A percentile compares a stretch with the other conserved stretches of the same genome.
Evolutionary conservation across 371 early-diverging fungal genomes (phyloP).

Genomic region (Capniomyces stellatus): DNA sequence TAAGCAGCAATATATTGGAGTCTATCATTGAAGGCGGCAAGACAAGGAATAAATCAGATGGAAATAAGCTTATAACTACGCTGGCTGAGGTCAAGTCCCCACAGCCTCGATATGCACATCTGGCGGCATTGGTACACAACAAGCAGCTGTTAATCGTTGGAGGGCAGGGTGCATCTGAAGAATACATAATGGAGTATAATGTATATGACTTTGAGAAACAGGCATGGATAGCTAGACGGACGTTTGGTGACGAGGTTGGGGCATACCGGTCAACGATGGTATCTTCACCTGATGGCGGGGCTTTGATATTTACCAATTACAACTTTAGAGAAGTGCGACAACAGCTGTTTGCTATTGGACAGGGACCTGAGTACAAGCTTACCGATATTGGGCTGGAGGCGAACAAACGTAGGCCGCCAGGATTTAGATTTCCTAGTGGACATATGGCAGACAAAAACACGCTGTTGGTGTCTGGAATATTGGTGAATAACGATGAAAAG

Average conservation of each 20-base stretch:
- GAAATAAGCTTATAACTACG: neutral
- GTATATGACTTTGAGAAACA: slow-evolving; percentile 44
- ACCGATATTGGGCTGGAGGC: slow-evolving; percentile 36
- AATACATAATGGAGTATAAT: slow-evolving; percentile 58
- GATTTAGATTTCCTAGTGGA: slow-evolving; percentile 60
- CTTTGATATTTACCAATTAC: slow-evolving; percentile 52
- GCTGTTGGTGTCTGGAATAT: slow-evolving; percentile 52
- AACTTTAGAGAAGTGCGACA: slow-evolving; percentile 57
- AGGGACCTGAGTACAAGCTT: slow-evolving; percentile 30
- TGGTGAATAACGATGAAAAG: slow-evolving; percentile 37
- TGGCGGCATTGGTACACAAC: slow-evolving; percentile 36
- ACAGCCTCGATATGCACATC: slow-evolving; percentile 62
- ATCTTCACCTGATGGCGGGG: slow-evolving; percentile 17
- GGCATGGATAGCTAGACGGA: slow-evolving; percentile 44
- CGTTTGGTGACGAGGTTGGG: slow-evolving; percentile 53
- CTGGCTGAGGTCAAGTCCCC: slow-evolving; percentile 17
- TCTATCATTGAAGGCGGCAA: neutral
- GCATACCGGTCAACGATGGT: slow-evolving; percentile 59
- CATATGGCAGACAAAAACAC: slow-evolving; percentile 30
- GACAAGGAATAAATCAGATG: neutral
- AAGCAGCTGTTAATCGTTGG: slow-evolving; percentile 48
- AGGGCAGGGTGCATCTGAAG: slow-evolving; percentile 63
- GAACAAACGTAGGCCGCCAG: slow-evolving; percentile 53
- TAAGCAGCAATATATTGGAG: neutral
- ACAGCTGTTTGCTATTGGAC: slow-evolving; percentile 40